Base-by-base conservation (phyloP, 2,329 filamentous ascomycete species). In the Fusarium lateritium region DNA sequence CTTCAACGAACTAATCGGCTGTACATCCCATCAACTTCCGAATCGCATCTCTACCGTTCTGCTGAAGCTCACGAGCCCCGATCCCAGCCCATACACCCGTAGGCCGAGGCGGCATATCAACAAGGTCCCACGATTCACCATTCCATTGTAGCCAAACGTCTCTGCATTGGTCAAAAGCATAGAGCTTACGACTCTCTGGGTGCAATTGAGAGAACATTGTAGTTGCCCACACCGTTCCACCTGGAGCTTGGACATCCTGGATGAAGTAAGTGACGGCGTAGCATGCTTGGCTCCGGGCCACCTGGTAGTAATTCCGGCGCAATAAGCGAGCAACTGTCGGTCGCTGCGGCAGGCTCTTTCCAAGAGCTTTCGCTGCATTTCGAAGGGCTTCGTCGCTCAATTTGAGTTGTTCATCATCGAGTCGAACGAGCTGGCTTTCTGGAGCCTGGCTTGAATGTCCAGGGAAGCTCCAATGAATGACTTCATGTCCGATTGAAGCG, bases 381-480 rank as follows among this genome's bases (percentile, higher is more conserved):
- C 36, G 7, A 14, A 56, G 28, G 3, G 54, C 45, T n/a, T 10
- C 28, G 2, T 52, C 17, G 21, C 45, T 17, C 8, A 31, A 5
- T 6, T 24, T 26, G 14, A 56, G 36, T 7, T 56, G 45, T 11
- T 42, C 54, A n/a, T 56, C 54, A 14, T 13, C 19, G 3, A 56
- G 54, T 22, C 45, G 54, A 14, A 52, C n/a, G 7, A 42, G 28
- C 6, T 56, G 54, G 1, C 24, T 22, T 11, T 42, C 28, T 4
- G 45, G 14, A 8, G 45, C 54, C 7, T 19, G 13, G 28, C 45
- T 56, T 51, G 28, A 13, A 14, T 52, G 54, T 1, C 34, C 34
- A 13, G 54, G 45, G 17, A 56, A 56, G n/a, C 36, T 56, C 54
- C 45, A 56, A 13, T 56, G 54, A 14, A 56, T 56, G 10, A 56